Conservation (phyloP, 208 protist genomes). For the Trypanosoma theileri region DNA sequence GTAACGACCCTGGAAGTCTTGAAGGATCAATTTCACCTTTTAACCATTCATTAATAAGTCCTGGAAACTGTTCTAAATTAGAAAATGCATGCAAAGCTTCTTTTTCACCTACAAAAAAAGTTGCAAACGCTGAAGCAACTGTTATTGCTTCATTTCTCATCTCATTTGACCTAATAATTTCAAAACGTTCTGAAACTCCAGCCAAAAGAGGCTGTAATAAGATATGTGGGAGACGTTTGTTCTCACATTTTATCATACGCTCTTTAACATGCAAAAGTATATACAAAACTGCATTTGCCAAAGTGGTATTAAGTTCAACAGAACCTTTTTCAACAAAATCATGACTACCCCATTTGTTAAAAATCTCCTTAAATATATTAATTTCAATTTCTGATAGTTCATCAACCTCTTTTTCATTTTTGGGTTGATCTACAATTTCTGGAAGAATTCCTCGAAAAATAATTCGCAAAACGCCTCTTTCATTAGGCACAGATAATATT, state of each 20-base stretch:
- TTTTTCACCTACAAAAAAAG: slow-evolving; percentile 19
- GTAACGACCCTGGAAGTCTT: background rate
- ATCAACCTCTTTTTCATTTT: background rate
- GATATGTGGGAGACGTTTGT: slow-evolving; percentile 27
- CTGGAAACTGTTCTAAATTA: slow-evolving; percentile 23
- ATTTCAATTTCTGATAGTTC: slow-evolving; percentile 17
- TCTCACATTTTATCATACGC: slow-evolving; percentile 2
- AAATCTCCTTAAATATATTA: slow-evolving; percentile 27
- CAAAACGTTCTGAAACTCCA: slow-evolving; percentile 47
- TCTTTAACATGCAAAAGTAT: slow-evolving; percentile 42
- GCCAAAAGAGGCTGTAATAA: slow-evolving; percentile 41
- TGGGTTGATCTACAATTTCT: background rate
- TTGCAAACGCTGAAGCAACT: slow-evolving; percentile 36
- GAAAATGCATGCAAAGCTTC: slow-evolving; percentile 26
- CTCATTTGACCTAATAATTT: slow-evolving; percentile 21
- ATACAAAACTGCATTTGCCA: slow-evolving; percentile 65
- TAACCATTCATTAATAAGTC: slow-evolving; percentile 28
- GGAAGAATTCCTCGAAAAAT: slow-evolving; percentile 33
- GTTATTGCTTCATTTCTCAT: slow-evolving; percentile 28
- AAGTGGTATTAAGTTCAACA: slow-evolving; percentile 34
- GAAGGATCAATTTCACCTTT: slow-evolving; percentile 14
- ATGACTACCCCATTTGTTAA: slow-evolving; percentile 41
- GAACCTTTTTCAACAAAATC: slow-evolving; percentile 40
- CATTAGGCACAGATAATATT: slow-evolving; percentile 14
- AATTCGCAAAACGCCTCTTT: slow-evolving; percentile 27